Evolutionary conservation across 345 rosid species (phyloP).

Genomic region (Crucihimalaya himalaica): DNA sequence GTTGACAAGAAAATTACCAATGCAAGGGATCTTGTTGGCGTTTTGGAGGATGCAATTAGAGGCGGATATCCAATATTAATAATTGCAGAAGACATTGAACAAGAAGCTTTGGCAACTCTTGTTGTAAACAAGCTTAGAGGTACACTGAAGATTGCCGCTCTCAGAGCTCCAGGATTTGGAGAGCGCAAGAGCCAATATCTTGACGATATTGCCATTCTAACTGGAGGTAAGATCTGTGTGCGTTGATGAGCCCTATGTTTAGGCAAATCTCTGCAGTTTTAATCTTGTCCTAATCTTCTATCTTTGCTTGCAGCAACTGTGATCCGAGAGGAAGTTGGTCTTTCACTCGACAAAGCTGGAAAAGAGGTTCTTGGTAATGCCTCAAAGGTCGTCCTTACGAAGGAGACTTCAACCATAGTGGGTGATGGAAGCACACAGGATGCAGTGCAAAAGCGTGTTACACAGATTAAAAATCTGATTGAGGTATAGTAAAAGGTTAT

Average conservation of each 20-base stretch:
- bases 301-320: slow-evolving; percentile 65
- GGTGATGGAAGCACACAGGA: slow-evolving; percentile 99
- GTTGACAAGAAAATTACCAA: slow-evolving; percentile 97
- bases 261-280: not conserved
- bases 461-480: slow-evolving; percentile 85
- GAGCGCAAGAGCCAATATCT: slow-evolving; percentile 97
- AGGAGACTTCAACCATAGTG: slow-evolving; percentile 86
- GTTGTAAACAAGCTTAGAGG: slow-evolving; percentile 97
- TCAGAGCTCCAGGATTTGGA: slow-evolving; percentile 97
- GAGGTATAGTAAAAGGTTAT: slow-evolving; percentile 49
- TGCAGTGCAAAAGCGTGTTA: slow-evolving; percentile 86
- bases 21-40: slow-evolving; percentile 85
- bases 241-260: slow-evolving; percentile 10
- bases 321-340: slow-evolving; percentile 92
- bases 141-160: slow-evolving; percentile 88
- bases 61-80: slow-evolving; percentile 73
- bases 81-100: slow-evolving; percentile 95
- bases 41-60: slow-evolving; percentile 91
- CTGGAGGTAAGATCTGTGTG: slow-evolving; percentile 54
- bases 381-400: slow-evolving; percentile 91
- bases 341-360: slow-evolving; percentile 88
- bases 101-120: slow-evolving; percentile 96
- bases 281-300: not conserved
- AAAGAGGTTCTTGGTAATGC: slow-evolving; percentile 91
- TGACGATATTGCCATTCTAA: slow-evolving; percentile 93